Base-by-base conservation (phyloP, 1,284 basidiomycete genomes). In the Apiotrichum gamsii region DNA sequence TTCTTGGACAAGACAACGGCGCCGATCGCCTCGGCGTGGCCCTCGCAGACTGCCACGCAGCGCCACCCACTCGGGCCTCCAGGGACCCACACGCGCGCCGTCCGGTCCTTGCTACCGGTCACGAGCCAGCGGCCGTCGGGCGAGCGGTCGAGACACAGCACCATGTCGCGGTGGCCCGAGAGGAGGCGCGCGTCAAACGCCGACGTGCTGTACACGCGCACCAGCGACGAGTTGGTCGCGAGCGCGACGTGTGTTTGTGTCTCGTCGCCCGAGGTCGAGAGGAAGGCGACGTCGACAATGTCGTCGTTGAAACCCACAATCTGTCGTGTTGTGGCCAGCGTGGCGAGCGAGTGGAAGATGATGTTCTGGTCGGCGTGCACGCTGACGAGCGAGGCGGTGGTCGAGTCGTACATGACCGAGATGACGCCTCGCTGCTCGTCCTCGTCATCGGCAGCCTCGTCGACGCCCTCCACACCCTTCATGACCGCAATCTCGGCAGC, bases 271-370 rank as follows among this genome's bases (percentile, higher is more conserved):
- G 64, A 55, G 39, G 67, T 50, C 41, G 67, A 45, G 49, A 98
- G 77, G 73, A 89, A 89, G 18, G 80, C 77, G 9, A 82, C 80
- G 62, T 97, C 94, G 41, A 97, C 87, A 58, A 98, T 91, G 70
- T 98, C 93, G 71, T 98, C 95, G 70, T 98, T 97, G 78, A 87
- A 98, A 0, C 95, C 95, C 53, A 98, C 83, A 52, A 98, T 74
- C 61, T 96, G 93, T n/a, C 84, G 82, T n/a, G 79, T 75, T 24
- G 87, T 71, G 10, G 77, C 73, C 37, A 79, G 77, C 0, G 80
- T 78, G 8, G 76, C 70, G 8, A 91, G 73, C 2, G 85, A 87
- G 70, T 90, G 82, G 70, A 90, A 89, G 39, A 93, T 80, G 57
- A 99, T 88, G 61, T 96, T 97, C 74, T 97, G 94, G 70, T 98